Evolutionary conservation across 1,139 yeast species (phyloP), one percentile per base, ranked within the genome.

Genomic region (Geotrichum australiense): DNA sequence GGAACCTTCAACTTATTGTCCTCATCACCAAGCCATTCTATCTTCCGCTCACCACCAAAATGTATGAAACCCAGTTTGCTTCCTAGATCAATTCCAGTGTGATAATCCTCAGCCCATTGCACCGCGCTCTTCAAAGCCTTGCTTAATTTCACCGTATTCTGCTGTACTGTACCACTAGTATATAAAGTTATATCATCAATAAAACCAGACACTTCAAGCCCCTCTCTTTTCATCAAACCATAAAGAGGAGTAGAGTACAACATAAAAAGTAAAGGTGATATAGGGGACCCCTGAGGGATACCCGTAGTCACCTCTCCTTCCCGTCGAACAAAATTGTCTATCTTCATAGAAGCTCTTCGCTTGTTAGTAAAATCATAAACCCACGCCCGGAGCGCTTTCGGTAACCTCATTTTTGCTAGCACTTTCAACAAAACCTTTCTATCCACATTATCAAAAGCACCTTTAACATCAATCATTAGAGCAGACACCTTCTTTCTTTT

Each of bases 251-350:
- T 31, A 11, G 53, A 39, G 39, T 49, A 49, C n/a, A 50, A 25
- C 21, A 49, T 31, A 24, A 50, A 49, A 21, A 50, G 39, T 35
- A 49, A 27, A 6, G 50, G 51, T 6, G 53, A 49, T 10, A 47
- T 39, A 3, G 52, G 52, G 12, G 49, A 48, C 3, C 50, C 51
- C 20, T 48, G 52, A 3, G 52, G 52, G 22, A 48, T 45, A 12
- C 52, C 50, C 2, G 45, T 46, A 12, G 20, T 20, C 11, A 39
- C 26, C 11, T 23, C n/a, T 28, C 33, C n/a, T n/a, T n/a, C 11
- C 11, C 29, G 20, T 4, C 30, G 15, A 15, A 18, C 5, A 8
- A 26, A 24, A 5, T 41, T 31, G 35, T 45, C 44, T 7, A 37
- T 20, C 8, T 35, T 14, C 16, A 39, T 22, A 15, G 21, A 26